Conservation (phyloP, 2,329 filamentous ascomycete species). For the Neofusicoccum laricinum region DNA sequence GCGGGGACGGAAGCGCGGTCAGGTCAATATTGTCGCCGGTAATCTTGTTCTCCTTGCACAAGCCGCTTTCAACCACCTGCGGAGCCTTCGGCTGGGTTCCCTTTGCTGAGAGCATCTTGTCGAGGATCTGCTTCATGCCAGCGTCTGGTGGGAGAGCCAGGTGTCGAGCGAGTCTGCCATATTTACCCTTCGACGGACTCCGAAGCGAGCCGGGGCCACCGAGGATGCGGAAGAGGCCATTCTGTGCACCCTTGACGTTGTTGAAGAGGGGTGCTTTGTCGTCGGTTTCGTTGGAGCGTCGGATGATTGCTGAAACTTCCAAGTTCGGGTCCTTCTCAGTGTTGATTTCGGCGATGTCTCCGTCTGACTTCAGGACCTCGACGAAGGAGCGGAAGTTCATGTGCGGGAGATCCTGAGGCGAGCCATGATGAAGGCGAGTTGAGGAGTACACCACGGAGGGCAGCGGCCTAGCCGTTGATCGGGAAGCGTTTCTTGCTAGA, state of each 20-base stretch:
- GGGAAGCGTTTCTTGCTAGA: neutral
- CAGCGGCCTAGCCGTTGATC: neutral
- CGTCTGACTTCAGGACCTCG: constrained; percentile 41
- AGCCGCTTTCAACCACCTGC: constrained; percentile 27
- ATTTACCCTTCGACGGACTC: constrained; percentile 30
- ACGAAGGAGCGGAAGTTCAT: constrained; percentile 47
- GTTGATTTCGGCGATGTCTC: constrained; percentile 47
- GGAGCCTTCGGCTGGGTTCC: neutral
- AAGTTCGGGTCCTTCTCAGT: constrained; percentile 44
- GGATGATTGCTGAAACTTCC: constrained; percentile 48
- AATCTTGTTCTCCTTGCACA: constrained; percentile 45
- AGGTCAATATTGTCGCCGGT: constrained; percentile 43
- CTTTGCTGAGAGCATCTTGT: constrained; percentile 19
- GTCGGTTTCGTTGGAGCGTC: constrained; percentile 44
- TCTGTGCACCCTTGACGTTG: constrained; percentile 46
- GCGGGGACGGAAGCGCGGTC: constrained; percentile 32
- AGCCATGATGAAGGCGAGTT: neutral
- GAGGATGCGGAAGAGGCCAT: constrained; percentile 50
- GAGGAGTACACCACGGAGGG: neutral
- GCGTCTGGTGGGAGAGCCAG: constrained; percentile 40
- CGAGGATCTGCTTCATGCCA: constrained; percentile 15
- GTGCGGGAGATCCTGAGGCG: constrained; percentile 27
- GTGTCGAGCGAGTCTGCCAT: constrained; percentile 43
- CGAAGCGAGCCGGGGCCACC: constrained; percentile 44
- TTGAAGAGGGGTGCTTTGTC: constrained; percentile 53